phyloP scores from a whole-genome alignment of 169 alveolate genomes.

The Eimeria mitis region DNA sequence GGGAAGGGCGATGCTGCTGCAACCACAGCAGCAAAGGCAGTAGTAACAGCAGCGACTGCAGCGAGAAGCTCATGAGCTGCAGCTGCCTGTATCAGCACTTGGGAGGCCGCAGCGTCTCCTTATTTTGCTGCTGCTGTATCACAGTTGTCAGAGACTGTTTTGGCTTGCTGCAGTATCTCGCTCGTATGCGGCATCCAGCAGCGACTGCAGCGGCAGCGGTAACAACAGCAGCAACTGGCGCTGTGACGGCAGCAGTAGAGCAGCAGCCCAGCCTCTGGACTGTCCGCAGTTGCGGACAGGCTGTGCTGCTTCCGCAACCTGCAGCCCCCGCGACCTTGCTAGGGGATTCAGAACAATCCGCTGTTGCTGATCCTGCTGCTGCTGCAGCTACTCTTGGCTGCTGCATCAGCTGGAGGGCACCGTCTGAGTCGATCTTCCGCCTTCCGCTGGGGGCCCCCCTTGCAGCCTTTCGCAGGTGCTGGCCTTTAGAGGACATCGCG shows the following conservation, averaged over 20 bases:
- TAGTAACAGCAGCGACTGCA: slow-evolving; percentile 22
- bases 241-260: background rate
- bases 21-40: slow-evolving; percentile 20
- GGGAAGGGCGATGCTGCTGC: slow-evolving; percentile 61
- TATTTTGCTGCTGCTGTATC: slow-evolving; percentile 73
- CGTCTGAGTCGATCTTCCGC: slow-evolving; percentile 36
- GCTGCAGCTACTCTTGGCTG: slow-evolving; percentile 16
- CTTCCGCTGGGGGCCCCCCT: slow-evolving; percentile 63
- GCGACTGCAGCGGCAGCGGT: slow-evolving; percentile 36
- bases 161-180: slow-evolving; percentile 59
- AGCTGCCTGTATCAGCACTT: slow-evolving; percentile 24
- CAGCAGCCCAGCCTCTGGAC: background rate
- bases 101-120: background rate
- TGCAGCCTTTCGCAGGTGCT: background rate
- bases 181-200: slow-evolving; percentile 16
- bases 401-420: slow-evolving; percentile 31
- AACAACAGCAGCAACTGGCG: background rate
- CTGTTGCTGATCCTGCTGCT: slow-evolving; percentile 15
- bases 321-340: background rate
- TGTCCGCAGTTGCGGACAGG: background rate
- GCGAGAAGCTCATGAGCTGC: background rate
- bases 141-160: slow-evolving; percentile 31
- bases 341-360: background rate
- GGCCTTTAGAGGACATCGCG: slow-evolving; percentile 37
- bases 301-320: slow-evolving; percentile 67